Percentiles rank a stretch among this genome's conserved stretches.
Conservation (phyloP, 225 moss, liverwort and hornwort species). For the Neckera pumila region DNA sequence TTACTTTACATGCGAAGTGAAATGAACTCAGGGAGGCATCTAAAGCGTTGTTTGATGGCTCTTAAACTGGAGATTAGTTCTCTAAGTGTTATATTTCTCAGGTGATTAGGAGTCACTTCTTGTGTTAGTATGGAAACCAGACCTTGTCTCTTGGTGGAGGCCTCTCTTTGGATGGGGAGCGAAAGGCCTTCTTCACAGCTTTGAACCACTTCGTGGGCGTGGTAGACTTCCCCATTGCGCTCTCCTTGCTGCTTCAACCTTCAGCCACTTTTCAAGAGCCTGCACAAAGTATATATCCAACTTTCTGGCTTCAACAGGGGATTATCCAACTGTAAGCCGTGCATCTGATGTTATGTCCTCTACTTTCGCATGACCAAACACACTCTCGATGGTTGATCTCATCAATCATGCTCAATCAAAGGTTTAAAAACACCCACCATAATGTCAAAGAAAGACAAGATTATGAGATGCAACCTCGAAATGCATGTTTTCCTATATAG, state of each 20-base stretch:
- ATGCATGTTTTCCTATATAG: too few species aligned
- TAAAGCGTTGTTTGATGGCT: background rate
- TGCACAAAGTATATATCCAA: background rate
- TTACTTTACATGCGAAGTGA: background rate
- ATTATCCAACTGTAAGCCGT: background rate
- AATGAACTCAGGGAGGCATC: background rate
- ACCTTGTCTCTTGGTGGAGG: slow-evolving; percentile 13
- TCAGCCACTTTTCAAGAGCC: slow-evolving; percentile 12
- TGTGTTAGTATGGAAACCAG: background rate
- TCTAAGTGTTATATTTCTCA: background rate
- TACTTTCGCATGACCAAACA: too few species aligned
- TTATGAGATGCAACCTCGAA: background rate
- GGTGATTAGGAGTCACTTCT: background rate
- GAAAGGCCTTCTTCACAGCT: slow-evolving; percentile 49
- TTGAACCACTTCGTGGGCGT: slow-evolving; percentile 47
- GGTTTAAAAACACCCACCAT: background rate
- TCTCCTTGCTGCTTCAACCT: background rate
- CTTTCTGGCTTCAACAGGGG: background rate
- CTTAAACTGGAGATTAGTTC: background rate
- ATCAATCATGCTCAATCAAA: background rate
- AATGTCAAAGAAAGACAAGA: background rate
- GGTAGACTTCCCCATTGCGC: slow-evolving; percentile 37
- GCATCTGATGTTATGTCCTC: background rate
- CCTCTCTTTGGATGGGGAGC: slow-evolving; percentile 43
- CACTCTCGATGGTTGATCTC: background rate